These are phyloP conservation scores for Blepharisma stoltei DNA, from an alignment of 73 alveolate species.

Conservation along the genomic window DNA sequence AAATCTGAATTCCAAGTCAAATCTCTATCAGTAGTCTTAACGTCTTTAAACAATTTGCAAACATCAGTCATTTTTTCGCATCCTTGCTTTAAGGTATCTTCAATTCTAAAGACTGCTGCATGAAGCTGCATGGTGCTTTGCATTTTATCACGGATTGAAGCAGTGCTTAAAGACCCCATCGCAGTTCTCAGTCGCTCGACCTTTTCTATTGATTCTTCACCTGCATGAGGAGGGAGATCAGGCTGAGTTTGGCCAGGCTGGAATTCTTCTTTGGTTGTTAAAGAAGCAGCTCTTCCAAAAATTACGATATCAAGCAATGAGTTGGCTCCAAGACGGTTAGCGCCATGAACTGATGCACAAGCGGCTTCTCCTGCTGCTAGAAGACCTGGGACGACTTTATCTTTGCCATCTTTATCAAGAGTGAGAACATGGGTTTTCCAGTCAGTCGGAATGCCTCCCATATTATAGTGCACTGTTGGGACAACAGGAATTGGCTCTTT, in stretches of 20 bases:
- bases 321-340: constrained; percentile 98
- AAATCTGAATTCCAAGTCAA: constrained; percentile 81
- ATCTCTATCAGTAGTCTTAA: constrained; percentile 78
- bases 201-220: constrained; percentile 84
- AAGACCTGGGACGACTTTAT: constrained; percentile 87
- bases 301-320: constrained; percentile 96
- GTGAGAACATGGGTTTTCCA: constrained; percentile 85
- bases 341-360: constrained; percentile 99
- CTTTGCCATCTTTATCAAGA: constrained; percentile 67
- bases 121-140: constrained; percentile 87
- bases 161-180: constrained; percentile 79
- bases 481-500: constrained; percentile 96
- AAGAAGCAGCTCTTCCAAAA: constrained; percentile 95
- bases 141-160: constrained; percentile 76
- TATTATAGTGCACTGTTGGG: constrained; percentile 99
- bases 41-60: constrained; percentile 47
- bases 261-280: constrained; percentile 54
- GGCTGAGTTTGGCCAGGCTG: constrained; percentile 77
- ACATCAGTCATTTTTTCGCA: constrained; percentile 58
- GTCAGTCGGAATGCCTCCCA: constrained; percentile 99
- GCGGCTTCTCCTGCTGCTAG: constrained; percentile 99
- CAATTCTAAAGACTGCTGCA: constrained; percentile 80
- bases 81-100: constrained; percentile 72
- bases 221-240: constrained; percentile 83
- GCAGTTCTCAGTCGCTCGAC: constrained; percentile 82